Conservation (phyloP, 2,329 filamentous ascomycete species). For the Penicillium sp. region DNA sequence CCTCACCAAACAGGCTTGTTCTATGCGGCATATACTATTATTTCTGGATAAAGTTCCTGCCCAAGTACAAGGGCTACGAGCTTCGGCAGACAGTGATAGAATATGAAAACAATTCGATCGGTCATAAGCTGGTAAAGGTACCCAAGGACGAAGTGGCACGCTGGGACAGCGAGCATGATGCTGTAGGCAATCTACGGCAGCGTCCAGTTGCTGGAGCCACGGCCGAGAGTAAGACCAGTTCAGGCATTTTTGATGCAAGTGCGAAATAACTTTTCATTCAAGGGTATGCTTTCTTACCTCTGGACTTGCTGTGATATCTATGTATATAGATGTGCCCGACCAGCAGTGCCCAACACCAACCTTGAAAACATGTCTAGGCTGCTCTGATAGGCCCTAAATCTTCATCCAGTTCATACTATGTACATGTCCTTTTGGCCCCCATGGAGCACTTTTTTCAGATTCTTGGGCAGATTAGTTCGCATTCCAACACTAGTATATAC, state of each 20-base stretch:
- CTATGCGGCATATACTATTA: constrained; percentile 57
- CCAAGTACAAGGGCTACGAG: constrained; percentile 50
- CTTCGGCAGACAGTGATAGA: constrained; percentile 54
- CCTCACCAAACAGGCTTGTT: constrained; percentile 38
- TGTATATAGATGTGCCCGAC: neutral
- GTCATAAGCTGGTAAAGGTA: constrained; percentile 53
- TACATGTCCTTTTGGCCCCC: no score
- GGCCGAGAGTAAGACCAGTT: neutral
- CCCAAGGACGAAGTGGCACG: constrained; percentile 46
- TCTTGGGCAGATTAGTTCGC: no score
- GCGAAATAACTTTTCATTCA: no score
- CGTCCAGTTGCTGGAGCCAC: neutral
- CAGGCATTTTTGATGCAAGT: neutral
- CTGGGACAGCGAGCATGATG: constrained; percentile 61
- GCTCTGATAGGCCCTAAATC: no score
- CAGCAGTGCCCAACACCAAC: neutral
- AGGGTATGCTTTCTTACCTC: neutral
- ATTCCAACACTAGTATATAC: no score
- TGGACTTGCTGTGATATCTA: neutral
- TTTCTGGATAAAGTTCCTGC: constrained; percentile 56
- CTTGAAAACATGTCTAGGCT: neutral
- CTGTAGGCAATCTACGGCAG: constrained; percentile 23
- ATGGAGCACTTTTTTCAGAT: no score
- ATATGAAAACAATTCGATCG: constrained; percentile 47
- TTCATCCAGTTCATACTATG: no score